Evolutionary conservation across 306 rosid species (phyloP), one percentile per base, ranked within the genome.

Genomic region (Prunus salicina): DNA sequence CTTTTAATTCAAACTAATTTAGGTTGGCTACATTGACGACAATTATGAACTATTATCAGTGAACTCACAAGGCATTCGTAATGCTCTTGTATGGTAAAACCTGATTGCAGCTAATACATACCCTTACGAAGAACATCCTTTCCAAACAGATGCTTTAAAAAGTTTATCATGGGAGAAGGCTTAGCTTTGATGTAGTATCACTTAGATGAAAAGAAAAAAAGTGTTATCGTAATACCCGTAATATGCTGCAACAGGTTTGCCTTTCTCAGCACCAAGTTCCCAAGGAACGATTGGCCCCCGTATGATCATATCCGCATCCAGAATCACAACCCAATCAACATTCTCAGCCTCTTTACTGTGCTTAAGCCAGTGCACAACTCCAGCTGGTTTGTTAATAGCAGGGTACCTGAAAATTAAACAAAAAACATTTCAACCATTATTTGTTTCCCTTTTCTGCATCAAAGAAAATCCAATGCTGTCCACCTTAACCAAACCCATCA

Each of bases 371-470:
- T 95, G 97, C 52, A 90, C 83, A 55, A 95, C 97, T 78, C 97
- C 99, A 51, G 99, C 99, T 45, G 99, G 99, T 78, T 95, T 95
- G 84, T 95, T 95, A 82, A 95, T 95, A 13, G 99, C 99, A 81
- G 99, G 97, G 85, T 95, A 95, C 99, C 99, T 95, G 82, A 82
- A 76, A 80, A 80, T 72, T 72, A 75, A 76, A 30, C 45, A 20
- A 69, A 71, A n/a, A 45, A 38, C 1, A 12, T 66, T 76, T 70
- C 69, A 6, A 78, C 76, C 34, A 38, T 38, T 7, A 7, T 62
- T 30, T 24, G 13, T 8, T 65, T 20, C 25, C 60, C 12, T 16
- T 52, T 25, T 38, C 45, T 20, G 73, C 61, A 55, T 55, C 5
- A 19, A 2, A 3, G 7, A 22, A 58, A 25, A 0, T 10, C 64